Conservation (phyloP, 2,329 filamentous ascomycete genomes). For the Pseudocercospora ulei region DNA sequence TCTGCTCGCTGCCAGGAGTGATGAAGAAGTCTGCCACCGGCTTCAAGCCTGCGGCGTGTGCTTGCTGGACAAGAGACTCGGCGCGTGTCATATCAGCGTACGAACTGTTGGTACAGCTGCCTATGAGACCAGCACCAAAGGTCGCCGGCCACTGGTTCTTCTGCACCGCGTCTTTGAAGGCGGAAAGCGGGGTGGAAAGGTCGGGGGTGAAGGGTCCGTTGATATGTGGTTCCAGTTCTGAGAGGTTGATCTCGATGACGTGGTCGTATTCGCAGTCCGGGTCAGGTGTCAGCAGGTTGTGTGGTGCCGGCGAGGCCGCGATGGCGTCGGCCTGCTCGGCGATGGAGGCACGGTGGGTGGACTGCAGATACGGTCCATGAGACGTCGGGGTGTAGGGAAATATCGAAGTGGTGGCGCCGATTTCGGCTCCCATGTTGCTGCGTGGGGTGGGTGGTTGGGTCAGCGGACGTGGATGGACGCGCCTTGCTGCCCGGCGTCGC, state of each 20-base stretch:
- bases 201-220: constrained; percentile 84
- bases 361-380: constrained; percentile 76
- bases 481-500: no score
- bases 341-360: constrained; percentile 67
- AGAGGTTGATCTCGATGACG: constrained; percentile 81
- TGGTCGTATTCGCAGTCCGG: constrained; percentile 78
- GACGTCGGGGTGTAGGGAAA: constrained; percentile 77
- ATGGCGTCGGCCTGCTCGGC: constrained; percentile 57
- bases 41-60: constrained; percentile 75
- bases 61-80: constrained; percentile 86
- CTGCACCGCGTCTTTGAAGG: constrained; percentile 75
- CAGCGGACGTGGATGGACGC: constrained; percentile 45
- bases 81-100: constrained; percentile 98
- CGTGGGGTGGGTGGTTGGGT: constrained; percentile 60
- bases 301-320: constrained; percentile 49
- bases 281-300: constrained; percentile 65
- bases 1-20: constrained; percentile 92
- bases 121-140: constrained; percentile 86
- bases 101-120: constrained; percentile 96
- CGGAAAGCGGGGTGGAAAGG: constrained; percentile 80
- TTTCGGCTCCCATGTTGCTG: constrained; percentile 64
- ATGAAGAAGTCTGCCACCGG: constrained; percentile 89
- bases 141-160: constrained; percentile 82
- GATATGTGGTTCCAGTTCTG: constrained; percentile 47
- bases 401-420: constrained; percentile 87